Conservation (phyloP, 2,329 filamentous ascomycete genomes). For the Stachybotrys chartarum region DNA sequence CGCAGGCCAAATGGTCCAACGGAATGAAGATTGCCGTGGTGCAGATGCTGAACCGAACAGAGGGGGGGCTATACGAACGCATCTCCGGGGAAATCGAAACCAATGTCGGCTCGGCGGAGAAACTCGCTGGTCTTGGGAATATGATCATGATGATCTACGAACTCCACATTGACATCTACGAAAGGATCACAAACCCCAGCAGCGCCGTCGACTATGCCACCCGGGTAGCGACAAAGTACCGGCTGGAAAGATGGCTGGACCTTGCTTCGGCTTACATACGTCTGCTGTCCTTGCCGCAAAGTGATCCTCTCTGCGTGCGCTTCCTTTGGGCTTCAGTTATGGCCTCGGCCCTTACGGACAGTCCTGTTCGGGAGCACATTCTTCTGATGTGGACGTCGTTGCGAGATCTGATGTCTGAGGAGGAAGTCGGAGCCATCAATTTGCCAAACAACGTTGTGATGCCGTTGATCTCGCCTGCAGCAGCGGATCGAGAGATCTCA, state of each 20-base stretch:
- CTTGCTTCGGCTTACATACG: slow-evolving; percentile 39
- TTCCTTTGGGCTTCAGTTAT: slow-evolving; percentile 53
- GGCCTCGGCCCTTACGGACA: slow-evolving; percentile 43
- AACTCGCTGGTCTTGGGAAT: slow-evolving; percentile 27
- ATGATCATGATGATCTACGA: slow-evolving; percentile 55
- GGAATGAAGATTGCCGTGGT: slow-evolving; percentile 49
- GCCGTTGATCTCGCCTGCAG: slow-evolving; percentile 75
- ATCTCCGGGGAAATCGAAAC: slow-evolving; percentile 34
- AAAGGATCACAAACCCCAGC: slow-evolving; percentile 49
- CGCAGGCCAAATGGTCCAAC: slow-evolving; percentile 49
- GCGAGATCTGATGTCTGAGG: slow-evolving; percentile 40
- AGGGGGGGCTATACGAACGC: slow-evolving; percentile 43
- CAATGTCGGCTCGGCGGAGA: slow-evolving; percentile 12
- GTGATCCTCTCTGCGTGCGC: slow-evolving; percentile 38
- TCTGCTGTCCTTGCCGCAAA: slow-evolving; percentile 21
- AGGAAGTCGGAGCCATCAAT: slow-evolving; percentile 38
- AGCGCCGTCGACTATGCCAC: slow-evolving; percentile 43
- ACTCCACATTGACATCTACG: slow-evolving; percentile 54
- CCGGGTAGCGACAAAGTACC: slow-evolving; percentile 40
- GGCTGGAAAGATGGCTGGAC: slow-evolving; percentile 45
- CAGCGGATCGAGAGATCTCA: slow-evolving; percentile 83
- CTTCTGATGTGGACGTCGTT: slow-evolving; percentile 53
- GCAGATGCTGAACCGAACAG: slow-evolving; percentile 46
- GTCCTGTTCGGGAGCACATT: slow-evolving; percentile 48
- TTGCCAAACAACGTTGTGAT: slow-evolving; percentile 84